Percentiles rank a stretch among this genome's conserved stretches.
Evolutionary conservation across 257 asterid species (phyloP).

Genomic region (Solanum appendiculatum): DNA sequence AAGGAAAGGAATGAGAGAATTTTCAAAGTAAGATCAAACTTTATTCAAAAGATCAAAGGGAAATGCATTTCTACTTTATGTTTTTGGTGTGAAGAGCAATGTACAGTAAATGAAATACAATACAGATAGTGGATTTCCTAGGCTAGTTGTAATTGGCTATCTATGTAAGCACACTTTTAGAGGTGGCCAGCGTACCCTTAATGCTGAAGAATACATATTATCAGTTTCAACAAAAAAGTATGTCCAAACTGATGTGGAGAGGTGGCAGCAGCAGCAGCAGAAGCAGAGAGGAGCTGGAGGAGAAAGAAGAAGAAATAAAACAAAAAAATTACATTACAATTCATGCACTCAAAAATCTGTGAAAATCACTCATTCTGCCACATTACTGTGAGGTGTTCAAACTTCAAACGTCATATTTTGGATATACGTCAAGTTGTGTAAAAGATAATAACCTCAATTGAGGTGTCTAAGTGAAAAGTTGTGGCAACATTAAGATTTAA

Average conservation of each 20-base stretch:
- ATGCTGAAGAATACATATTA: too few relatives aligned
- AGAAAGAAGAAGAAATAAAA: neutral
- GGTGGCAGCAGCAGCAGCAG: neutral
- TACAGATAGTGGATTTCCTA: too few relatives aligned
- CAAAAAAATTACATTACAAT: neutral
- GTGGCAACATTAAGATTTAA: neutral
- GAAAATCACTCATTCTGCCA: neutral
- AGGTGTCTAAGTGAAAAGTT: neutral
- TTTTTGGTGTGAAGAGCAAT: too few relatives aligned
- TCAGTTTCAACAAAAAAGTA: too few relatives aligned
- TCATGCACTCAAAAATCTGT: neutral
- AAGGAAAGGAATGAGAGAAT: too few relatives aligned
- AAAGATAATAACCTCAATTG: neutral
- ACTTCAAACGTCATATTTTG: neutral
- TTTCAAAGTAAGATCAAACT: too few relatives aligned
- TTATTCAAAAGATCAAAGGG: too few relatives aligned
- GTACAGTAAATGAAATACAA: too few relatives aligned
- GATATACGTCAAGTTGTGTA: neutral
- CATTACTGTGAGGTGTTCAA: neutral
- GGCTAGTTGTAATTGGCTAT: too few relatives aligned
- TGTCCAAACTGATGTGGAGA: neutral
- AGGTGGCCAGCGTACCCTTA: too few relatives aligned
- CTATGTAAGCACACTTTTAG: too few relatives aligned
- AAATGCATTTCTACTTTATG: too few relatives aligned
- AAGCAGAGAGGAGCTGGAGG: neutral